phyloP scores from a whole-genome alignment of 2,329 filamentous ascomycete genomes.

The Dothidotthia symphoricarpi region DNA sequence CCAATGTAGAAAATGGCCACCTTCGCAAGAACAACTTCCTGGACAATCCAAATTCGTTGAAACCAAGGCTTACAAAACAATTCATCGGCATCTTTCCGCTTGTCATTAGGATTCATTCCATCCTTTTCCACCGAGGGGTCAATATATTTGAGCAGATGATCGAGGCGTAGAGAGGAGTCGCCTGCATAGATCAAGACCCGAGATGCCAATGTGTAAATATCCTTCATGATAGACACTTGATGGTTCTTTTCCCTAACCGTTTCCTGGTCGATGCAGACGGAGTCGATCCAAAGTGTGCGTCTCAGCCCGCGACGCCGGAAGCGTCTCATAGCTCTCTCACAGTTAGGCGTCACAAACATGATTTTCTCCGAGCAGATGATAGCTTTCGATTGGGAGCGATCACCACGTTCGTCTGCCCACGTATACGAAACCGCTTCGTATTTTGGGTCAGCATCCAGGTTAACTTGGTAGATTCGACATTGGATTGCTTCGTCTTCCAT shows the following conservation, averaged over 20 bases:
- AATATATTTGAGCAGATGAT: too few species aligned
- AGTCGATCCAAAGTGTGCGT: conserved; percentile 14
- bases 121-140: conserved; percentile 2
- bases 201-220: conserved; percentile 10
- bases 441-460: too few species aligned
- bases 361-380: conserved; percentile 6
- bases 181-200: conserved; percentile 10
- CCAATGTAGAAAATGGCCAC: conserved; percentile 3
- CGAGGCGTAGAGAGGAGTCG: too few species aligned
- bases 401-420: conserved; percentile 8
- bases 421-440: conserved; percentile 18
- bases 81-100: conserved; percentile 5
- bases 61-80: conserved; percentile 10
- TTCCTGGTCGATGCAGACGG: conserved; percentile 17
- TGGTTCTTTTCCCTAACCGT: conserved; percentile 12
- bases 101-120: conserved; percentile 4
- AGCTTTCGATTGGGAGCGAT: too few species aligned
- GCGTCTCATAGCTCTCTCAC: conserved; percentile 6
- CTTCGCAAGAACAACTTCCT: conserved; percentile 9
- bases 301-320: conserved; percentile 4
- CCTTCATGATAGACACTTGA: conserved; percentile 14
- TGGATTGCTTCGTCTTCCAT: too few species aligned
- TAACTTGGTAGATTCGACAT: too few species aligned
- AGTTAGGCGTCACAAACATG: conserved; percentile 8
- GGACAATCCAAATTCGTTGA: conserved; percentile 11